Base-by-base conservation (phyloP, 371 early-diverging fungal genomes). In the Mortierella polycephala region DNA sequence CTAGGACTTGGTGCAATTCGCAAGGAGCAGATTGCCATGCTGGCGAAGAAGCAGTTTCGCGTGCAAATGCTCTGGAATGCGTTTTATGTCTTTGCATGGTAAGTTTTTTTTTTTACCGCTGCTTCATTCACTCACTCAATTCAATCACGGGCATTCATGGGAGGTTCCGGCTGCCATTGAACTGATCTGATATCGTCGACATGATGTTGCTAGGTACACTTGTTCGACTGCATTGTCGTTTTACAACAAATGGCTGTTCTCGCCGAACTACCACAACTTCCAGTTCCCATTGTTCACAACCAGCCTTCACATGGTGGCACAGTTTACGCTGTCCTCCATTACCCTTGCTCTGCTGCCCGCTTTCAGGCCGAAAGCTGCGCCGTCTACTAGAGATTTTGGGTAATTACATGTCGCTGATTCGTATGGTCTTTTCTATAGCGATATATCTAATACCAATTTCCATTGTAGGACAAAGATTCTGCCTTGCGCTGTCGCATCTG, bases 211-310 rank as follows among this genome's bases (percentile, higher is more conserved):
- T 57, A 75, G 75, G 75, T 77, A 77, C 45, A 64, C 68, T 1
- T 71, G 69, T 46, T 93, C 96, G 0, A 90, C 93, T 2, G 75
- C 88, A 10, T 83, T 96, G 47, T 90, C 91, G 14, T 85, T 95
- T 10, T 96, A 94, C 85, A 96, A 96, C 89, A 95, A 93, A 71
- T 94, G 94, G 94, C 87, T 96, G 75, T 94, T 96, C 83, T 91
- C 94, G 50, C 81, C 83, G 40, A 83, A 86, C 1, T 89, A 92
- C 69, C 88, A 92, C 72, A 87, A 91, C 74, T 94, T 96, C 74
- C 86, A 82, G 56, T 94, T 89, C 64, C 96, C 96, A 42, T 83
- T 96, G 6, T 92, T 95, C 75, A 92, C 92, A 20, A 89, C 94
- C 53, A 86, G 88, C 61, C 71, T 92, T 13, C 92, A 93, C 57